These are phyloP conservation scores for Colletotrichum sp. DNA, from an alignment of 2,329 filamentous ascomycete genomes.

Conservation along the genomic window DNA sequence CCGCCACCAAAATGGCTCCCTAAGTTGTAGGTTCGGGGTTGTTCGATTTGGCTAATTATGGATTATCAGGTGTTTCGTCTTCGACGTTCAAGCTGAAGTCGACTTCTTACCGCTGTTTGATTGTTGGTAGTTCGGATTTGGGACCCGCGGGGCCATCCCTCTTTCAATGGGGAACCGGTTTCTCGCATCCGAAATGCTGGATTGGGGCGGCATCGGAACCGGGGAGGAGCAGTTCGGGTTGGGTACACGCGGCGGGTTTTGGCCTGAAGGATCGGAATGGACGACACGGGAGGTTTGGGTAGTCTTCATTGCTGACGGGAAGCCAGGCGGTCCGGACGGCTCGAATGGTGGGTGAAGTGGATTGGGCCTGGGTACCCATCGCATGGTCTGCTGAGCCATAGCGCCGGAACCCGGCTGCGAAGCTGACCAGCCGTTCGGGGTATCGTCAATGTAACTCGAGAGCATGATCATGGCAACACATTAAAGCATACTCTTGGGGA, in stretches of 20 bases:
- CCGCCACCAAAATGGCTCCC: background rate
- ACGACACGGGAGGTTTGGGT: background rate
- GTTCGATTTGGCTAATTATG: background rate
- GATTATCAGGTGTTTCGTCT: background rate
- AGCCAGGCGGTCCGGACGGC: background rate
- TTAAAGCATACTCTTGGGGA: accelerated
- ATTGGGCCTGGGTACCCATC: background rate
- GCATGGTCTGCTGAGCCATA: background rate
- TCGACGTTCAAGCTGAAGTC: background rate
- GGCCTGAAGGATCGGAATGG: background rate
- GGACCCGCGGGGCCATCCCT: background rate
- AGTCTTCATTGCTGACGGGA: background rate
- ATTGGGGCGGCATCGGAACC: no score
- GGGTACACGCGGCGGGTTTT: background rate
- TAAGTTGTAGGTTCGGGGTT: background rate
- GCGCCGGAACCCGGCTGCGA: background rate
- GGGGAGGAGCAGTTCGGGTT: background rate
- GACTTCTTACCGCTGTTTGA: background rate
- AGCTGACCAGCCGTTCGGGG: background rate
- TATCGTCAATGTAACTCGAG: background rate
- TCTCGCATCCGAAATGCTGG: background rate
- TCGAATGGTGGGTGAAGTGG: background rate
- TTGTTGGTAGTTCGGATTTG: background rate
- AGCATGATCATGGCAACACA: background rate
- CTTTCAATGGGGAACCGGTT: background rate